Evolutionary conservation across 306 rosid species (phyloP).

Genomic region (Gillenia trifoliata): DNA sequence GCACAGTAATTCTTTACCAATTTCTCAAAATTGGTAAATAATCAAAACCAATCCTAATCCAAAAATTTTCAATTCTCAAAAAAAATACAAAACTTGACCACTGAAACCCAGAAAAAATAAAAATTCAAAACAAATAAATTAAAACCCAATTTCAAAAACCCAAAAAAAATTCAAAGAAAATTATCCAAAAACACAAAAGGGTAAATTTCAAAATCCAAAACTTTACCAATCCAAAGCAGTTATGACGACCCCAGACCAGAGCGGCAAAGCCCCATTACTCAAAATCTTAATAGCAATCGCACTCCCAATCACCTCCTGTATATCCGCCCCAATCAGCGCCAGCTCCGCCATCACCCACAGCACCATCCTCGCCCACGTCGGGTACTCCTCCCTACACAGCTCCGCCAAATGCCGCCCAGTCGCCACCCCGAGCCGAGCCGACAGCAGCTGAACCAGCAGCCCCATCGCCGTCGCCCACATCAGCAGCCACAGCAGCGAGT

Average conservation of each 20-base stretch:
- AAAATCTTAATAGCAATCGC: constrained; percentile 89
- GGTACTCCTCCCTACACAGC: constrained; percentile 89
- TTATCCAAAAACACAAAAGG: background rate
- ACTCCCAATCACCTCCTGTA: constrained; percentile 96
- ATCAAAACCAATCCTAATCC: background rate
- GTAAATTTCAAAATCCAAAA: background rate
- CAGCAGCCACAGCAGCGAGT: constrained; percentile 84
- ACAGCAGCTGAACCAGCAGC: constrained; percentile 69
- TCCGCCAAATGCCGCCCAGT: constrained; percentile 91
- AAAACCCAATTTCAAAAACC: background rate
- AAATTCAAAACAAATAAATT: background rate
- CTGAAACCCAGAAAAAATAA: background rate
- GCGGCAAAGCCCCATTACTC: constrained; percentile 70
- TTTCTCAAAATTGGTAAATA: background rate
- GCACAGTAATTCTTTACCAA: background rate
- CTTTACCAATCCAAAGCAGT: constrained; percentile 84
- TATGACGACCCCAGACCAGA: constrained; percentile 88
- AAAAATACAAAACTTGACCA: background rate
- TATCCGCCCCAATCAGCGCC: constrained; percentile 89
- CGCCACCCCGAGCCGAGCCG: constrained; percentile 94
- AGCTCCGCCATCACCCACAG: constrained; percentile 95
- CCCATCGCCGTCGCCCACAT: constrained; percentile 96
- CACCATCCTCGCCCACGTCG: constrained; percentile 69
- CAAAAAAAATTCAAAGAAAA: background rate
- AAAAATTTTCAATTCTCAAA: background rate